Evolutionary conservation across 495 filamentous ascomycete genomes (phyloP), one percentile per base, ranked within the genome.

Genomic region (Chaetomidium leptoderma): DNA sequence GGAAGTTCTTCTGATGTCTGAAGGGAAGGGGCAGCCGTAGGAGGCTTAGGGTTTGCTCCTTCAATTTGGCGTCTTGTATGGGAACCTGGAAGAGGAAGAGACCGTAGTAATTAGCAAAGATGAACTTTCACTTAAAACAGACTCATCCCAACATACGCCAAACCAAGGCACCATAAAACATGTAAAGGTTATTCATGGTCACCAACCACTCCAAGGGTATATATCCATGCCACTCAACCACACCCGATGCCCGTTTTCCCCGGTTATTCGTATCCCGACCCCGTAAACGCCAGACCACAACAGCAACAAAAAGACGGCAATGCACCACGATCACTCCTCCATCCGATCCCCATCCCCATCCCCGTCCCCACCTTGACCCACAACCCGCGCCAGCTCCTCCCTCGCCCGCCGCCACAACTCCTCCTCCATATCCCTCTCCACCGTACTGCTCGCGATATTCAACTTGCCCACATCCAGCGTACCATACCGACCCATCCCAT

Each of bases 391-490:
- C 17, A 78, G 55, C 45, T 69, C 63, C 32, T 63, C 63, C 44
- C 66, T 70, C 9, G 86, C 84, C 55, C 83, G 79, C 53, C 75
- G 74, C 88, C 89, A 89, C 50, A 93, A 65, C 73, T 93, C 89
- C 13, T 80, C 79, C 67, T 93, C 89, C 78, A 88, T 90, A 57
- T 88, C 85, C 64, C 81, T 84, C 40, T 84, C 88, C 16, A 92
- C 85, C 30, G 83, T 85, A 60, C 87, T 84, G 57, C 86, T 87
- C 57, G 89, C 81, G 70, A 86, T 87, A 64, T 96, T 96, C 65
- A 96, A 73, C 83, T 85, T 87, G 49, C 90, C 90, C 14, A 93
- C 83, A 70, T 96, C 91, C 44, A 92, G 72, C 26, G 73, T 72
- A 4, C 85, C 85, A 17, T 86, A 74, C 50, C 80, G 76, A 9